These are phyloP conservation scores for Mucor circinelloides DNA, from an alignment of 371 early-diverging fungal genomes.

Conservation along the genomic window DNA sequence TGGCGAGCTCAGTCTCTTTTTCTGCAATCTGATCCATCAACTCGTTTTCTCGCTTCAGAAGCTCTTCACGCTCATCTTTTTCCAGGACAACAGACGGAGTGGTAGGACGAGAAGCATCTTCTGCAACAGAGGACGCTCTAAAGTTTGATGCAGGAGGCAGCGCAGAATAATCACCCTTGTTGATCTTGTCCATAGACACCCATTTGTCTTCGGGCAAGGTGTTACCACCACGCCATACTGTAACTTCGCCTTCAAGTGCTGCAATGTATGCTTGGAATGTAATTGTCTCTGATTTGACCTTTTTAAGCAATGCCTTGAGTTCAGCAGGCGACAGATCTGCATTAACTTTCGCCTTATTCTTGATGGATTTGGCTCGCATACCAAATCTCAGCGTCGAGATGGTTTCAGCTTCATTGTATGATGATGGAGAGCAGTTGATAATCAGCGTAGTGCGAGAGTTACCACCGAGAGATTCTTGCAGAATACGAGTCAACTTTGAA, in stretches of 20 bases:
- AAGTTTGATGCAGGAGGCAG: slow-evolving; percentile 54
- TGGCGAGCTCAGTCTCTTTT: slow-evolving; percentile 74
- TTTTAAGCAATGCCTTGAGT: slow-evolving; percentile 90
- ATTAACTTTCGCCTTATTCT: slow-evolving; percentile 98
- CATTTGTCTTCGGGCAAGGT: slow-evolving; percentile 74
- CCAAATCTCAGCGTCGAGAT: slow-evolving; percentile 96
- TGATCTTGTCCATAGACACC: slow-evolving; percentile 72
- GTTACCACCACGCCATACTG: slow-evolving; percentile 86
- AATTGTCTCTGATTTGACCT: slow-evolving; percentile 78
- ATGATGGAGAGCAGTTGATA: slow-evolving; percentile 96
- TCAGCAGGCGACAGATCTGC: slow-evolving; percentile 92
- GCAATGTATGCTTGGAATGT: slow-evolving; percentile 81
- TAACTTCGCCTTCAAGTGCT: slow-evolving; percentile 86
- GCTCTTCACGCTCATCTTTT: slow-evolving; percentile 93
- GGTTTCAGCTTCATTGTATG: slow-evolving; percentile 96
- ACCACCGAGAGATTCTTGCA: slow-evolving; percentile 99
- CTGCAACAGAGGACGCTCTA: slow-evolving; percentile 32
- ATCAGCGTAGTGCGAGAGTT: slow-evolving; percentile 96
- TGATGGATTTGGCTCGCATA: slow-evolving; percentile 95
- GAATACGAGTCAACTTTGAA: slow-evolving; percentile 96
- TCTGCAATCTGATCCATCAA: slow-evolving; percentile 88
- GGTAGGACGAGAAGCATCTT: slow-evolving; percentile 66
- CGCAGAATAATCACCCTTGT: slow-evolving; percentile 50
- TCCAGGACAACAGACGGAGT: slow-evolving; percentile 80
- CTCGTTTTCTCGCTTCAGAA: slow-evolving; percentile 92